phyloP scores from a whole-genome alignment of 805 yeast genomes.

The Wickerhamomyces canadensis region DNA sequence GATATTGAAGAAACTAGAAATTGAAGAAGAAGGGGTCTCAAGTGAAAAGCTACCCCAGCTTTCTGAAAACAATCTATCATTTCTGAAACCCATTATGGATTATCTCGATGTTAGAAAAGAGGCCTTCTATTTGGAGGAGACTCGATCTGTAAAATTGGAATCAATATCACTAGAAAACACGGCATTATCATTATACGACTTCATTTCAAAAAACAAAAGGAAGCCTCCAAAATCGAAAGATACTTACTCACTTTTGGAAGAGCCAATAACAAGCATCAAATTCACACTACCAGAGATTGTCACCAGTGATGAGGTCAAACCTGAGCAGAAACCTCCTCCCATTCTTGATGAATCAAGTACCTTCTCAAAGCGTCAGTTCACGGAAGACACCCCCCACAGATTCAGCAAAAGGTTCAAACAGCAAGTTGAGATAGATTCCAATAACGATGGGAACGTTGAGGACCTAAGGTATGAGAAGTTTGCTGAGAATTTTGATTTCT shows the following conservation, averaged over 20 bases:
- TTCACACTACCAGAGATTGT: constrained; percentile 10
- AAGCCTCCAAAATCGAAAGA: constrained; percentile 36
- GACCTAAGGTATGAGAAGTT: constrained; percentile 1
- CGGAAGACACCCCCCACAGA: constrained; percentile 27
- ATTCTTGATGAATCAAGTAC: not conserved
- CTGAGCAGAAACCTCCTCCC: too few relatives aligned
- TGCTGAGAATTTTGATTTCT: constrained; percentile 4
- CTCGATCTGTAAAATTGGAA: constrained; percentile 9
- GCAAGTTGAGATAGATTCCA: constrained; percentile 22
- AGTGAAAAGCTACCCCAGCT: constrained; percentile 8
- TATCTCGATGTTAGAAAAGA: constrained; percentile 6
- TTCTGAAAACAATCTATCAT: constrained; percentile 3
- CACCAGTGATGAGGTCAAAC: not conserved
- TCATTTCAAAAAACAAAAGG: constrained; percentile 31
- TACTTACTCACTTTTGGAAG: constrained; percentile 44
- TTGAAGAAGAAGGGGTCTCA: not conserved
- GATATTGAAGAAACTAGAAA: constrained; percentile 4
- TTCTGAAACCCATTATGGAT: constrained; percentile 14
- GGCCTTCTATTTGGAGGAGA: constrained; percentile 9
- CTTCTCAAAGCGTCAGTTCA: constrained; percentile 10
- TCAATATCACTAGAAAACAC: constrained; percentile 27
- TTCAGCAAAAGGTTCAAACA: constrained; percentile 34
- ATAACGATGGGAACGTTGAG: not conserved
- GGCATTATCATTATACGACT: constrained; percentile 18
- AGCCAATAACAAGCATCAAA: constrained; percentile 39